Evolutionary conservation across 2,329 filamentous ascomycete genomes (phyloP).

Genomic region (Nemania sp.): DNA sequence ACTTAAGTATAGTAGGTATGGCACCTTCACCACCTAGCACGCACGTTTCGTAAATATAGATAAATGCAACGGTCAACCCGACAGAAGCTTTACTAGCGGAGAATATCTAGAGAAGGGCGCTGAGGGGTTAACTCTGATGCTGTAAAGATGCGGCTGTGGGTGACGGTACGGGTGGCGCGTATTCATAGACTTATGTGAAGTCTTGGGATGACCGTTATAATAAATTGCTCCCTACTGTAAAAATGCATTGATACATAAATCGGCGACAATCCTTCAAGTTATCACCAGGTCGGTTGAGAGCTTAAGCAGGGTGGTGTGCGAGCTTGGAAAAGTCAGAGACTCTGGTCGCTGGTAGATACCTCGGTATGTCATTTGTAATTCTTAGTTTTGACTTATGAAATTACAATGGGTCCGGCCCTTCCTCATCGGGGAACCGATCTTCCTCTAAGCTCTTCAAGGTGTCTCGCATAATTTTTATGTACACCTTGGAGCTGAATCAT

Average conservation of each 20-base stretch:
- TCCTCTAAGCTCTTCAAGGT: not conserved
- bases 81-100: not conserved
- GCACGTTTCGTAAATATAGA: conserved; percentile 6
- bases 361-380: conserved; percentile 31
- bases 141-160: not conserved
- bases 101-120: not conserved
- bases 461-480: conserved; percentile 18
- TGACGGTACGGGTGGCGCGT: not conserved
- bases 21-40: not conserved
- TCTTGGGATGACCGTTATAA: conserved; percentile 25
- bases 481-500: not conserved
- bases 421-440: conserved; percentile 27
- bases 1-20: not conserved
- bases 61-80: not conserved
- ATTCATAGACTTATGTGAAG: not conserved
- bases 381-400: conserved; percentile 15
- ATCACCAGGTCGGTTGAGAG: not conserved
- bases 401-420: conserved; percentile 21
- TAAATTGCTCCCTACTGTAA: not conserved
- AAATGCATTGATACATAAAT: not conserved
- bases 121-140: not conserved
- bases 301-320: not conserved
- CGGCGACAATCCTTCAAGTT: not conserved
- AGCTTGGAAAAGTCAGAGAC: not conserved
- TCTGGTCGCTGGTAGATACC: not conserved